Evolutionary conservation across 768 basidiomycete genomes (phyloP).

Genomic region (Amanita polypyramis): DNA sequence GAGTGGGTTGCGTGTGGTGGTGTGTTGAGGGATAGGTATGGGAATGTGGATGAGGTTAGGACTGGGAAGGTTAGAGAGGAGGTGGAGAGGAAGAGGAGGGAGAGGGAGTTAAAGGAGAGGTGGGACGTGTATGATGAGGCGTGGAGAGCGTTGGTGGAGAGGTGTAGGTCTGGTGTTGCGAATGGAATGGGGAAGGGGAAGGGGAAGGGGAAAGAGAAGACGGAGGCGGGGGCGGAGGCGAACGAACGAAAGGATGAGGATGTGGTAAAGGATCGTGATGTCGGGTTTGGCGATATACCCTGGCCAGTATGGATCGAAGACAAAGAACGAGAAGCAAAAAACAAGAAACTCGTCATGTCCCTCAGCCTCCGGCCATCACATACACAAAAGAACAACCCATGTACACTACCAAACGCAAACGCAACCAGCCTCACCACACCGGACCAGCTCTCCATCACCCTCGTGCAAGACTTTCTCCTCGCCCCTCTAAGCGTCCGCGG

Average conservation of each 20-base stretch:
- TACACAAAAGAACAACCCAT: too few species aligned
- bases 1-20: conserved; percentile 54
- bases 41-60: conserved; percentile 38
- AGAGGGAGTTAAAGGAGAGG: conserved; percentile 23
- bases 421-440: conserved; percentile 12
- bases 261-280: background rate
- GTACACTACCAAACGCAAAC: background rate
- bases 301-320: conserved; percentile 39
- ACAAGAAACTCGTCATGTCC: background rate
- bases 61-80: conserved; percentile 40
- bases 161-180: background rate
- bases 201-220: conserved; percentile 6
- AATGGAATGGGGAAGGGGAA: background rate
- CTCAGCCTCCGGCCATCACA: background rate
- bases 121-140: conserved; percentile 47
- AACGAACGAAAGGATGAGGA: conserved; percentile 8
- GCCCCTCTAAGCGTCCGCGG: conserved; percentile 31
- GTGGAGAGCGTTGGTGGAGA: conserved; percentile 33
- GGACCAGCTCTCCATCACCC: conserved; percentile 24
- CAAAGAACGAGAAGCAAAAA: conserved; percentile 3
- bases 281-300: conserved; percentile 45
- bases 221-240: conserved; percentile 2
- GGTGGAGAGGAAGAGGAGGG: conserved; percentile 32
- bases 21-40: conserved; percentile 37
- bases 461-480: conserved; percentile 41